These are phyloP conservation scores for Blastomyces parvus DNA, from an alignment of 2,329 filamentous ascomycete genomes.

Conservation along the genomic window DNA sequence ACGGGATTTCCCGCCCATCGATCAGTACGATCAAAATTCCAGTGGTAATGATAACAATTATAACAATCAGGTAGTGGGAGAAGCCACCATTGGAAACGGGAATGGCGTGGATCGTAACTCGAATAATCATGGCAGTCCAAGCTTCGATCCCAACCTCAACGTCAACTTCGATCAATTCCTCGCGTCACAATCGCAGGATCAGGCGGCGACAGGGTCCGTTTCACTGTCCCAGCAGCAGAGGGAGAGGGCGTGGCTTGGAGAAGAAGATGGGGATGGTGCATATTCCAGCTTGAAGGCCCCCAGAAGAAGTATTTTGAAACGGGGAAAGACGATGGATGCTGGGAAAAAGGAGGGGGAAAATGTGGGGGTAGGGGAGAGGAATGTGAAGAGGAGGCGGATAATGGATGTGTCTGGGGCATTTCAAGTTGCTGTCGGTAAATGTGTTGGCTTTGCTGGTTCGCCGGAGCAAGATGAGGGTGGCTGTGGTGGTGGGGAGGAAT, in stretches of 20 bases:
- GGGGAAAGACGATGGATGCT: slow-evolving; percentile 16
- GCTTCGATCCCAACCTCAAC: slow-evolving; percentile 18
- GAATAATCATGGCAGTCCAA: neutral
- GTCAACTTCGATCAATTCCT: slow-evolving; percentile 34
- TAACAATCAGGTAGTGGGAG: neutral
- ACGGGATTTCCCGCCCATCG: neutral
- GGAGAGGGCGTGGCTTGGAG: slow-evolving; percentile 30
- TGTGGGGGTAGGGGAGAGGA: neutral
- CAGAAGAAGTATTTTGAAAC: slow-evolving; percentile 14
- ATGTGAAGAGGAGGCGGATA: slow-evolving; percentile 12
- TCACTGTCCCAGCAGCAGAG: slow-evolving; percentile 28
- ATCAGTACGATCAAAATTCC: neutral
- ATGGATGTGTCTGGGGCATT: neutral
- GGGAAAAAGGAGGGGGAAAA: slow-evolving; percentile 1
- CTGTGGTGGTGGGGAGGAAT: slow-evolving; percentile 18
- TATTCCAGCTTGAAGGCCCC: slow-evolving; percentile 15
- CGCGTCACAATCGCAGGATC: slow-evolving; percentile 20
- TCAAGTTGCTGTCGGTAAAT: neutral
- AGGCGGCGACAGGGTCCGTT: slow-evolving; percentile 11
- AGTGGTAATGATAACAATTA: neutral
- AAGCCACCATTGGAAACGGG: neutral
- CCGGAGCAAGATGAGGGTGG: neutral
- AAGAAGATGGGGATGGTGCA: slow-evolving; percentile 23
- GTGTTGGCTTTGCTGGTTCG: neutral
- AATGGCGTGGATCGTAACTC: neutral